Evolutionary conservation across 1,284 basidiomycete genomes (phyloP).

Genomic region (Melampsora larici-populina): DNA sequence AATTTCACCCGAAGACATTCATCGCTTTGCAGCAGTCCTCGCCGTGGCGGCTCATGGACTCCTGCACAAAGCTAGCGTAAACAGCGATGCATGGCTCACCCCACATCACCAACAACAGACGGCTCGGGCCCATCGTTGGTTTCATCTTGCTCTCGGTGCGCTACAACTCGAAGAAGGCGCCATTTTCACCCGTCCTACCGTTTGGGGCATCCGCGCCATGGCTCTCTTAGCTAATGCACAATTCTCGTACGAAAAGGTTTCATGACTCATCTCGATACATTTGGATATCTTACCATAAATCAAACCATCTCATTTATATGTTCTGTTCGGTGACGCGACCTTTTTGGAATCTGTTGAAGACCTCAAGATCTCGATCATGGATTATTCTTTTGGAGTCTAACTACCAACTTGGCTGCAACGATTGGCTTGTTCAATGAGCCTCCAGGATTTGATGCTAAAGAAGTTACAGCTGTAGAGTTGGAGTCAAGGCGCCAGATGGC

Average conservation of each 20-base stretch:
- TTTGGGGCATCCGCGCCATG: slow-evolving; percentile 33
- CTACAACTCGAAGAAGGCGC: slow-evolving; percentile 9
- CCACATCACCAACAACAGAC: slow-evolving; percentile 19
- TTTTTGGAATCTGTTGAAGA: slow-evolving; percentile 5
- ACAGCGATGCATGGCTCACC: slow-evolving; percentile 7
- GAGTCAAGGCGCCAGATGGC: slow-evolving; percentile 33
- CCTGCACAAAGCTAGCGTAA: neutral
- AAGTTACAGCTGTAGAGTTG: slow-evolving; percentile 9
- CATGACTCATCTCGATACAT: no score
- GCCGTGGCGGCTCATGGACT: slow-evolving; percentile 32
- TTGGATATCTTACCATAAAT: no score
- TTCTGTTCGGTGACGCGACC: neutral
- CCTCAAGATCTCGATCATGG: slow-evolving; percentile 40
- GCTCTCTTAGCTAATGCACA: slow-evolving; percentile 14
- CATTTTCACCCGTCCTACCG: slow-evolving; percentile 28
- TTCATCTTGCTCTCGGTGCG: slow-evolving; percentile 9
- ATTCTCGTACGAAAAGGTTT: slow-evolving; percentile 3
- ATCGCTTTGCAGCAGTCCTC: slow-evolving; percentile 12
- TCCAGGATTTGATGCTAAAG: slow-evolving; percentile 17
- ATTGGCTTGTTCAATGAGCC: slow-evolving; percentile 31
- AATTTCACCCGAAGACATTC: neutral
- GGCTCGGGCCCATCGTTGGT: slow-evolving; percentile 29
- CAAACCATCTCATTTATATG: neutral
- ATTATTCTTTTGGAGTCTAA: slow-evolving; percentile 35
- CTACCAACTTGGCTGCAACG: slow-evolving; percentile 4